Base-by-base conservation (phyloP, 805 yeast genomes). In the Metschnikowia orientalis region DNA sequence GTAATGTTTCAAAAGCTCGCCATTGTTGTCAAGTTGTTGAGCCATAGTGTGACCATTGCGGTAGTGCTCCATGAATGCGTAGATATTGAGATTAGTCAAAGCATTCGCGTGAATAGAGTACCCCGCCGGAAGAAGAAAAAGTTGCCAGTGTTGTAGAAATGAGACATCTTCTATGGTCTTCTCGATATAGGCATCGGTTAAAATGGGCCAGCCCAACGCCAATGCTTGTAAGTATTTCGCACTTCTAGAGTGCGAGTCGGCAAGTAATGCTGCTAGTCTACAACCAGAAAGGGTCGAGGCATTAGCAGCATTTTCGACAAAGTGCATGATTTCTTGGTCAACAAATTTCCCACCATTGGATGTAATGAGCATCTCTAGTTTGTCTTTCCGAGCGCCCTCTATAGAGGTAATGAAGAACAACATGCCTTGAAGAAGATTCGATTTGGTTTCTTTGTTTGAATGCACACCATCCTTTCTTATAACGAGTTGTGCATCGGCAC, bases 121-220 rank as follows among this genome's bases (percentile, higher is more conserved):
- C 0, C 96, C 96, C 0, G 92, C 75, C 1, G 94, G 82, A 11
- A 87, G 58, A 2, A 81, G 48, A 51, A 77, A 87, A 2, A 69
- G 60, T 3, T 54, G 56, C 74, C 90, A 73, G 15, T 54, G 40
- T 1, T 49, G 39, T 4, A 65, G 34, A 36, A 65, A 31, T 18
- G 38, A 18, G 2, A 45, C 36, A 29, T 51, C 49, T 2, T 49
- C 42, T 2, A 73, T 45, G 35, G 81, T 69, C 37, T 79, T 81
- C 5, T 54, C 51, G 3, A 86, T 60, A 43, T 72, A 87, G 6
- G 57, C 50, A 35, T 72, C 70, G 3, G 85, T 77, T 18, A 88
- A 49, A 12, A 83, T 71, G 2, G 97, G 97, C 95, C 95, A 87
- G 2, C 90, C 89, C 26, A 87, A 51, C 0, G 90, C 84, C 11